phyloP scores from a whole-genome alignment of 73 alveolate species.

The Effrenium voratum region DNA sequence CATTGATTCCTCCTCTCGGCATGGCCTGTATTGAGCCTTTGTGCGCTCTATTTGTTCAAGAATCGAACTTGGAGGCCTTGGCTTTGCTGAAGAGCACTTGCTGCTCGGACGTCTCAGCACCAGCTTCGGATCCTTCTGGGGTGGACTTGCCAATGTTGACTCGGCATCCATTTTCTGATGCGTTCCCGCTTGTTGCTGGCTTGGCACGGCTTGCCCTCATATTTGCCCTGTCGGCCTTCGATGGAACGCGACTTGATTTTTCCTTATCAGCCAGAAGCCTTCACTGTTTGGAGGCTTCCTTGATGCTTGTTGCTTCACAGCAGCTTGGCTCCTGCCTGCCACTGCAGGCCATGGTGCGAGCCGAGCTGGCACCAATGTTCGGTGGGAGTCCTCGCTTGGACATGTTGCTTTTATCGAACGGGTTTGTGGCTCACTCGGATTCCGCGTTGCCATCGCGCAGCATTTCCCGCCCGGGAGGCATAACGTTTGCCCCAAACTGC shows the following conservation, averaged over 20 bases:
- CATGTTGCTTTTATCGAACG: background rate
- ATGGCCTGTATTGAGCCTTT: no score
- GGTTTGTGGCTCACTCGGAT: background rate
- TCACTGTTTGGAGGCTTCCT: background rate
- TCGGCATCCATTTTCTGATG: background rate
- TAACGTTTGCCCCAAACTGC: background rate
- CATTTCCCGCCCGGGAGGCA: background rate
- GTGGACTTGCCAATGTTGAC: no score
- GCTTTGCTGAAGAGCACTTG: background rate
- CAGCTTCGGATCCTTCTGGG: background rate
- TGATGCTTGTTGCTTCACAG: background rate
- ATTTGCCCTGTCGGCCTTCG: background rate
- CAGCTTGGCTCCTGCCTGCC: background rate
- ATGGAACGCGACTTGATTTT: background rate
- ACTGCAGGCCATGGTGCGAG: background rate
- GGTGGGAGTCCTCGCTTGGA: background rate
- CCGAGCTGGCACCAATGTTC: background rate
- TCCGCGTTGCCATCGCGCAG: background rate
- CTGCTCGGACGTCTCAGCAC: background rate
- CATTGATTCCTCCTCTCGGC: no score
- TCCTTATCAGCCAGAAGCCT: background rate
- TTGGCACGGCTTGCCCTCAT: background rate
- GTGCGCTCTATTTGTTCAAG: no score
- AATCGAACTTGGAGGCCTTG: background rate
- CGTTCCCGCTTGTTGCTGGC: background rate